Conservation (phyloP, 495 filamentous ascomycete genomes). For the Neurospora africana region DNA sequence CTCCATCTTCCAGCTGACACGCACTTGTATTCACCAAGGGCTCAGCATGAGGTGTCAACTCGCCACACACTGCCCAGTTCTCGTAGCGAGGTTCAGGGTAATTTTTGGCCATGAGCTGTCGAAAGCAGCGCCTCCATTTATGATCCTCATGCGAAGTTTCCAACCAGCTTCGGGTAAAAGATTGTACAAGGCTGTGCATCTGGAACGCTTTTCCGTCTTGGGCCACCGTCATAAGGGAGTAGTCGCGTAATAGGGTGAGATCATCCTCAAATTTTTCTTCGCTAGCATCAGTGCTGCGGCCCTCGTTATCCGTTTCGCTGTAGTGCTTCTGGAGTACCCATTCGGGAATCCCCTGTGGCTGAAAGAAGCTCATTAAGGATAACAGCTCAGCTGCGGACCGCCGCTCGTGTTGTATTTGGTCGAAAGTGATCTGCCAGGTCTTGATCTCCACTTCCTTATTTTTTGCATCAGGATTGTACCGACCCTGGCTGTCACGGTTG, state of each 20-base stretch:
- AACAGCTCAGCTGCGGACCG: constrained; percentile 26
- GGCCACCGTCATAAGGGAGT: background rate
- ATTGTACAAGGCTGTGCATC: background rate
- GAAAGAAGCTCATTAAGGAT: constrained; percentile 29
- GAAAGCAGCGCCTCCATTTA: background rate
- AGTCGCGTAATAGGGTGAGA: background rate
- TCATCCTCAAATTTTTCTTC: background rate
- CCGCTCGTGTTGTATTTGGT: constrained; percentile 14
- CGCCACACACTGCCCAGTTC: background rate
- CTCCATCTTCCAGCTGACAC: background rate
- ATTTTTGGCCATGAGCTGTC: background rate
- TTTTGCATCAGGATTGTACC: background rate
- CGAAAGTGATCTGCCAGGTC: constrained; percentile 21
- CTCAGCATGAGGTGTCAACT: background rate
- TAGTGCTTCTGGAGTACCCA: background rate
- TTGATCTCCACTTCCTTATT: background rate
- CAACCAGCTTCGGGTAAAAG: background rate
- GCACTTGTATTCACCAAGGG: background rate
- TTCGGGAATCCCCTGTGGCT: constrained; percentile 25
- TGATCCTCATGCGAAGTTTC: background rate
- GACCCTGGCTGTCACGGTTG: background rate
- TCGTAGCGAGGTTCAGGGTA: fast-evolving
- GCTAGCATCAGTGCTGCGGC: fast-evolving
- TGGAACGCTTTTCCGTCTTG: background rate
- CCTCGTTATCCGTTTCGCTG: background rate